Base-by-base conservation (phyloP, 768 basidiomycete genomes). In the Harrya chromipes region DNA sequence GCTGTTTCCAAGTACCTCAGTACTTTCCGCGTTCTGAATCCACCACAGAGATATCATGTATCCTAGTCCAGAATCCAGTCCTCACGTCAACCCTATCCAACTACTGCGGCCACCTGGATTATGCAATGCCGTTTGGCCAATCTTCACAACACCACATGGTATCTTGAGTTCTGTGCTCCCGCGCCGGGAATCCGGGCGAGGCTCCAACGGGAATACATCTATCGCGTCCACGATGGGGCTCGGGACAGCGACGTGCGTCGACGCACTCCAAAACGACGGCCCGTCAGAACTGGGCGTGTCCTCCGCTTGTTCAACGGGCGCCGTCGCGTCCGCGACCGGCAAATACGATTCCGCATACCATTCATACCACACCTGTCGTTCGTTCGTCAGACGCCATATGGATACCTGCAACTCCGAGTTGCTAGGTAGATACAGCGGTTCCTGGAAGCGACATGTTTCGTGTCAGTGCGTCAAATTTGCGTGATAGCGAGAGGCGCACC, bases 301-400 rank as follows among this genome's bases (percentile, higher is more conserved):
- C 20, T 58, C 63, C 10, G 36, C 46, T 29, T 47, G 50, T 16
- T 58, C 68, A 33, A 40, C n/a, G 2, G 49, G 52, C 47, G 40
- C 47, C 60, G 68, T 47, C 31, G 64, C 61, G 35, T 67, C 67
- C 29, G 79, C 74, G 16, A 85, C 73, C 5, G 88, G 81, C 45
- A 98, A 73, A 72, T 90, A 98, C 16, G 92, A 85, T 62, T 97
- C 94, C 0, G 93, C 94, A 62, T 88, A 85, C 97, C 97, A 99
- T 70, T 98, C 97, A 69, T 98, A 98, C 97, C 97, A 99, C 13
- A 99, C 90, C 58, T 88, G 86, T 16, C 83, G 82, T 48, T 85
- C 80, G 67, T 89, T 90, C 2, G 93, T 95, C 54, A 97, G 70
- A 21, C 97, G 84, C 94, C 97, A 99, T 23, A 99, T 81, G 20